Evolutionary conservation across 225 moss, liverwort and hornwort genomes (phyloP), one percentile per base, ranked within the genome.

Genomic region (Sphagnum tenellum): DNA sequence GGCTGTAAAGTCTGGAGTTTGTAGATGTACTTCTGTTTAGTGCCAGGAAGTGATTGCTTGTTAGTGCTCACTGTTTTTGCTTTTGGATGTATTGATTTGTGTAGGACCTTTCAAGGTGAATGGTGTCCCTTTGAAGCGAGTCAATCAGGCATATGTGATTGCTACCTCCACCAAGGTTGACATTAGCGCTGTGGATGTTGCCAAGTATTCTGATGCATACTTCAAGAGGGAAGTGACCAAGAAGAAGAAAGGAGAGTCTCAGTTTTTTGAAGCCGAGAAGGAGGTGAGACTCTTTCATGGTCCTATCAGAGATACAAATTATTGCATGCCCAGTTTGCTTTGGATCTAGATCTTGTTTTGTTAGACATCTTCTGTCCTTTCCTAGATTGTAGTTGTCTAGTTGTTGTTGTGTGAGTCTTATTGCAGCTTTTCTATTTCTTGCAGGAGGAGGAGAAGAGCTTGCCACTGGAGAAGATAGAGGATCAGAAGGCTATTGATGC

Each of bases 241-340:
- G 74, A 92, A 82, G 77, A 89, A 92, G 71, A 92, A 92, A 60
- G 78, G 87, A 6, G 92, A 92, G 67, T 81, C 82, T 13, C 75
- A 89, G 69, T 91, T 91, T 57, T 91, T 91, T 14, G 88, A 88
- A 70, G 90, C 81, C 8, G 90, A 91, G 75, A 87, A 82, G 13
- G 86, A 89, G 69, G 83, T 91, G 76, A 29, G 29, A 29, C 29
- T 29, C 29, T 29, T 29, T 29, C 29, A 29, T 29, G 29, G 29
- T 29, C 29, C 29, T 29, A 29, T 29, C 29, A 29, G 1, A 29
- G 29, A 29, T 29, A 29, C 0, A 29, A 29, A 29, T 29, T 29
- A 29, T 29, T 46, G 70, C 3, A 59, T 55, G 4, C 49, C 3
- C 5, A 54, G 44, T 11, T 56, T 56, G 10, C 9, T 11, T 5